Conservation (phyloP, 768 basidiomycete genomes). For the Nidularia pulvinata region DNA sequence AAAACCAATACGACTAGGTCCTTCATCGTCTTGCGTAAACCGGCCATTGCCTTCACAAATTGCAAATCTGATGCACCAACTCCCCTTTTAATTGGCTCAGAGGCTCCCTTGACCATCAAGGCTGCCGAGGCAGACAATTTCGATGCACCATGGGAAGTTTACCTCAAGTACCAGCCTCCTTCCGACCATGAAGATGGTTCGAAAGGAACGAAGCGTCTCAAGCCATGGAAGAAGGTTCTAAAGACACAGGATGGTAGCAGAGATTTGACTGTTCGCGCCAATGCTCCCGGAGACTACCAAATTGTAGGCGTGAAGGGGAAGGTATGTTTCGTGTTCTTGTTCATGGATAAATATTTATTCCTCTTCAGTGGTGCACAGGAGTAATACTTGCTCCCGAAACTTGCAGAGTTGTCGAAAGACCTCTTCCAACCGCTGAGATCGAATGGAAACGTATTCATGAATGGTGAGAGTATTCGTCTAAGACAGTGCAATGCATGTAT, state of each 20-base stretch:
- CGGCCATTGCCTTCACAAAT: slow-evolving; percentile 68
- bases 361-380: slow-evolving; percentile 69
- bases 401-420: slow-evolving; percentile 75
- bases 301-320: slow-evolving; percentile 73
- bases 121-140: slow-evolving; percentile 54
- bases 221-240: slow-evolving; percentile 66
- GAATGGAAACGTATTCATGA: slow-evolving; percentile 90
- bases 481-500: too few species aligned
- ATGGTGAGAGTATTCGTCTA: slow-evolving; percentile 49
- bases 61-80: slow-evolving; percentile 74
- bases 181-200: slow-evolving; percentile 28
- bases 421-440: slow-evolving; percentile 81
- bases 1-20: slow-evolving; percentile 55
- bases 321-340: slow-evolving; percentile 25
- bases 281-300: slow-evolving; percentile 76
- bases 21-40: slow-evolving; percentile 70
- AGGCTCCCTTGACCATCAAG: slow-evolving; percentile 54
- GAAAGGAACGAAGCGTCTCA: slow-evolving; percentile 35
- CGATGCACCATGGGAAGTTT: slow-evolving; percentile 70
- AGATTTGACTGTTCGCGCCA: slow-evolving; percentile 48
- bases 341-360: slow-evolving; percentile 4
- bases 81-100: slow-evolving; percentile 70
- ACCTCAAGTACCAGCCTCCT: slow-evolving; percentile 59
- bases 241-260: slow-evolving; percentile 42
- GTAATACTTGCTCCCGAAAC: slow-evolving; percentile 83